A percentile compares a stretch with the other conserved stretches of the same genome.
Conservation (phyloP, 148 eudicot species). For the Fagopyrum homotropicum region DNA sequence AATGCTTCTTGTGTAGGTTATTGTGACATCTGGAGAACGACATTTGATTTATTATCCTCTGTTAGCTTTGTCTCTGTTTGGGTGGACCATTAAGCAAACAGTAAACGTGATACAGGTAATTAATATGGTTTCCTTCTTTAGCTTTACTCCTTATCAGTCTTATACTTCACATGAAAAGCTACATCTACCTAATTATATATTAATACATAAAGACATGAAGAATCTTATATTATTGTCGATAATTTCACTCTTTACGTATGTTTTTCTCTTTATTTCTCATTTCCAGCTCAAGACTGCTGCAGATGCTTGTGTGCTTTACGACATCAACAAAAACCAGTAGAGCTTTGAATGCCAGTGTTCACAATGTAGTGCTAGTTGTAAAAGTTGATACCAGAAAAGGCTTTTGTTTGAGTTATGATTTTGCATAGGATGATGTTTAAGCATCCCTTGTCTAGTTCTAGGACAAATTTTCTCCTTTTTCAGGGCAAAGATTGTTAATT, state of each 20-base stretch:
- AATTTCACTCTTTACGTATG: background rate
- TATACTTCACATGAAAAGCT: background rate
- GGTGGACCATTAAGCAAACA: slow-evolving; percentile 74
- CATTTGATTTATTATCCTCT: slow-evolving; percentile 37
- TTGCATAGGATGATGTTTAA: too few species aligned
- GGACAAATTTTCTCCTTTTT: background rate
- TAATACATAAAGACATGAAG: too few species aligned
- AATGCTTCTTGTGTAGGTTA: slow-evolving; percentile 34
- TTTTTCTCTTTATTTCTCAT: slow-evolving; percentile 4
- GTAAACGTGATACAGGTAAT: slow-evolving; percentile 85
- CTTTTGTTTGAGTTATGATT: background rate
- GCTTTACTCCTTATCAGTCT: background rate
- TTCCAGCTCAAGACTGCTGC: slow-evolving; percentile 90
- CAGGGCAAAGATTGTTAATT: background rate
- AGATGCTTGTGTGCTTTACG: slow-evolving; percentile 74
- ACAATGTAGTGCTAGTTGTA: background rate
- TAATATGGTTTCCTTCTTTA: background rate
- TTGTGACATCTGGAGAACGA: slow-evolving; percentile 41
- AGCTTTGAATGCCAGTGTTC: slow-evolving; percentile 15
- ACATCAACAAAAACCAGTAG: slow-evolving; percentile 67
- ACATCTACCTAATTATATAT: background rate
- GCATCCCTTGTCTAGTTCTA: background rate
- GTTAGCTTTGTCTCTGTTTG: slow-evolving; percentile 53
- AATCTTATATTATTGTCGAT: background rate
- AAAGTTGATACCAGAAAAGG: background rate